These are phyloP conservation scores for Candida qinlingensis DNA, from an alignment of 805 yeast species.

Conservation along the genomic window DNA sequence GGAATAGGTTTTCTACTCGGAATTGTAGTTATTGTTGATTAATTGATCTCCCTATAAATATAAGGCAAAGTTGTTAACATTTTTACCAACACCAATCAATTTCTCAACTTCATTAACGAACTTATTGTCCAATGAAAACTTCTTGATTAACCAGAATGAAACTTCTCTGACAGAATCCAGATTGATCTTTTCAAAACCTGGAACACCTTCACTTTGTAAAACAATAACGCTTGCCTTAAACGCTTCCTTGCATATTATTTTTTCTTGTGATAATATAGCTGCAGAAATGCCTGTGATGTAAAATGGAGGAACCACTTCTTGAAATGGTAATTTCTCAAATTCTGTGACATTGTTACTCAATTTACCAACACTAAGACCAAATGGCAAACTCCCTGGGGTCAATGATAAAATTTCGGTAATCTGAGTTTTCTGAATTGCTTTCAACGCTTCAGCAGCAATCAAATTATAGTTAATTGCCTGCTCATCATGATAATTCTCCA, in stretches of 20 bases:
- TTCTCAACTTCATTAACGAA: conserved; percentile 9
- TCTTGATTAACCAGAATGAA: conserved; percentile 5
- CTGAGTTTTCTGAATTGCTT: neutral
- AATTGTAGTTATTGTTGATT: no score
- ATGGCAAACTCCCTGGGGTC: conserved; percentile 32
- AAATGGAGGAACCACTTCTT: conserved; percentile 50
- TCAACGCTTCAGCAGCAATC: conserved; percentile 23
- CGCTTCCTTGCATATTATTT: conserved; percentile 7
- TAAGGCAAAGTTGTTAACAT: conserved; percentile 22
- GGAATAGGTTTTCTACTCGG: no score
- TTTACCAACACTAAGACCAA: conserved; percentile 20
- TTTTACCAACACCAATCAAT: conserved; percentile 13
- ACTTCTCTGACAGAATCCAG: conserved; percentile 27
- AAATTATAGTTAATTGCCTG: conserved; percentile 30
- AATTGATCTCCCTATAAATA: conserved; percentile 11
- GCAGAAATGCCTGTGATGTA: conserved; percentile 55
- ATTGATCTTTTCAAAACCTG: conserved; percentile 52
- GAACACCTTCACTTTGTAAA: conserved; percentile 57
- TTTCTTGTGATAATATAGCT: conserved; percentile 30
- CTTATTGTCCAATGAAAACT: conserved; percentile 3
- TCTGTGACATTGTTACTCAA: conserved; percentile 1
- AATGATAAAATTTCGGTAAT: conserved; percentile 14
- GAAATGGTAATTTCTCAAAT: conserved; percentile 9
- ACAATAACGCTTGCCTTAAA: conserved; percentile 14
- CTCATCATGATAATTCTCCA: conserved; percentile 21